Base-by-base conservation (phyloP, 176 grass and related monocot species). In the Ensete ventricosum region DNA sequence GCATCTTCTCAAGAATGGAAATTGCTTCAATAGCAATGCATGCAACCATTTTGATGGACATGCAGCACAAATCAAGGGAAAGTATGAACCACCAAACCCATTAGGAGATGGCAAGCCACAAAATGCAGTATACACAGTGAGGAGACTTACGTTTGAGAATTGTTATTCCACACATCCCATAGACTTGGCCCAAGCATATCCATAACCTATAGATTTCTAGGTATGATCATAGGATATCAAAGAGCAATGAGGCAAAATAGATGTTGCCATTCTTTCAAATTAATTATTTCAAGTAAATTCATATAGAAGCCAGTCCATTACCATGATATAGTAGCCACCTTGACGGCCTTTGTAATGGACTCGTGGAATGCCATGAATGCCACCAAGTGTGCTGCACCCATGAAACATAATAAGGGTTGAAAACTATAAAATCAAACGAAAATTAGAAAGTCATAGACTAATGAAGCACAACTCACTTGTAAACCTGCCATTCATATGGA, bases 121-220 rank as follows among this genome's bases (percentile, higher is more conserved):
- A 67, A 34, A 12, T 67, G 64, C 23, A 67, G 13, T 16, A 9
- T n/a, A 6, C 73, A 83, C 16, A 77, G 59, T 7, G 26, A 65
- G 19, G 66, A 55, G 20, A 81, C 89, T 88, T 78, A 96, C 93
- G 85, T 86, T 53, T 90, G 89, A 64, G 87, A 90, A 71, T 92
- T 96, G 84, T 92, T 92, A 82, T 92, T 96, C 92, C 92, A 96
- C 69, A 88, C 85, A 84, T 96, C 92, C 92, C 92, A 96, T 9
- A 96, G 80, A 83, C 92, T 96, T 78, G 92, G 92, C 13, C 92
- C 92, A 64, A 96, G 78, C 76, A 96, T 92, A 83, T 96, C 92
- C 92, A 96, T 96, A 83, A 92, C 84, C 89, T 91, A 85, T 78
- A 81, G 14, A 52, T 9, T 69, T 67, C 13, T 16, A 54, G 53